A percentile compares a stretch with the other conserved stretches of the same genome.
Conservation (phyloP, 805 yeast genomes). For the Yarrowia alimentaria region DNA sequence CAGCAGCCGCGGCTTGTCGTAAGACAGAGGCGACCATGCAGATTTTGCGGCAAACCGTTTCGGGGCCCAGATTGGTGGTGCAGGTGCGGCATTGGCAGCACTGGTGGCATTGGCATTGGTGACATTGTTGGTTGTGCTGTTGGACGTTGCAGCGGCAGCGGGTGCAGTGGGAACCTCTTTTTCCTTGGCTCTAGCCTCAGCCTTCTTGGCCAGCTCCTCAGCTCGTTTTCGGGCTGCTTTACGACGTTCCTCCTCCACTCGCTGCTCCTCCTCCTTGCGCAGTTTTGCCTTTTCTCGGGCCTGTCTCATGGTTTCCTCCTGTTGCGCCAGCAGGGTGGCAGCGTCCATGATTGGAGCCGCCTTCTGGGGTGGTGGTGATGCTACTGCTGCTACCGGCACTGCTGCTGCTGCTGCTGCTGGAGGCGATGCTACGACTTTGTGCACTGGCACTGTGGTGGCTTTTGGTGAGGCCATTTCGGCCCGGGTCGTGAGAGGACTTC, state of each 20-base stretch:
- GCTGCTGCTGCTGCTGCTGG: neutral
- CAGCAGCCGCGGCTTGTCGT: slow-evolving; percentile 20
- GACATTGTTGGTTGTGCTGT: slow-evolving; percentile 1
- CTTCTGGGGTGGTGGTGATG: neutral
- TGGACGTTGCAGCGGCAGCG: slow-evolving; percentile 1
- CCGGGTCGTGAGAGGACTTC: neutral
- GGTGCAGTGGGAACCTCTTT: slow-evolving; percentile 25
- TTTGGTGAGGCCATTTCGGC: slow-evolving; percentile 10
- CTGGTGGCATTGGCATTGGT: neutral
- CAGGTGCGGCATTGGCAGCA: neutral
- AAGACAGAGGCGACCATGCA: slow-evolving; percentile 12
- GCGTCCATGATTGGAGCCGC: slow-evolving; percentile 7
- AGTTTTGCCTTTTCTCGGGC: slow-evolving; percentile 40
- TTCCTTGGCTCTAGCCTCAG: slow-evolving; percentile 31
- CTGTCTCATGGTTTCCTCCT: slow-evolving; percentile 39
- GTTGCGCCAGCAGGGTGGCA: slow-evolving; percentile 34
- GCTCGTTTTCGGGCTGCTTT: slow-evolving; percentile 37
- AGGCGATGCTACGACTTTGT: neutral
- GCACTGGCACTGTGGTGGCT: neutral
- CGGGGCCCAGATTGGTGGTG: slow-evolving; percentile 16
- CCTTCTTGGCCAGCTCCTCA: slow-evolving; percentile 36
- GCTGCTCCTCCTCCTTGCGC: slow-evolving; percentile 40
- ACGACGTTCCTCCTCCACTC: slow-evolving; percentile 36
- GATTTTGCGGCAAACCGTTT: slow-evolving; percentile 12
- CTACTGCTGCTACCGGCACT: neutral